A percentile compares a stretch with the other conserved stretches of the same genome.
These are phyloP conservation scores for Termitomyces sp. DNA, from an alignment of 768 basidiomycete genomes.

Conservation along the genomic window DNA sequence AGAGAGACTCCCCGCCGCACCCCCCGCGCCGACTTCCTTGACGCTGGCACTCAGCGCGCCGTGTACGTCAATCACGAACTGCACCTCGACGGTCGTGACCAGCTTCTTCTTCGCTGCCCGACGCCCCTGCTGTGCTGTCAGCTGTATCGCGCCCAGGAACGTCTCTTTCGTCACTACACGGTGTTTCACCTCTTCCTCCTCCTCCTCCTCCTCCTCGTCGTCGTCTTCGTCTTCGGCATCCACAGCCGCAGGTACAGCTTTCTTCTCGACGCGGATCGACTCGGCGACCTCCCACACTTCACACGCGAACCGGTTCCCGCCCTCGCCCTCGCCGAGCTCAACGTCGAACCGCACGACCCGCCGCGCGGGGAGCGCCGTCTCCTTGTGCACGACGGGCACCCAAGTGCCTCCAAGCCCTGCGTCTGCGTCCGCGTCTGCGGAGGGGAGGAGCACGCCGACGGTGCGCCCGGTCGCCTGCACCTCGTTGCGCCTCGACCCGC, in stretches of 20 bases:
- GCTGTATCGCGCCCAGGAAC: slow-evolving; percentile 39
- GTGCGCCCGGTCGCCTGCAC: slow-evolving; percentile 57
- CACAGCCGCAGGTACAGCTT: slow-evolving; percentile 39
- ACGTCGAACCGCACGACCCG: slow-evolving; percentile 57
- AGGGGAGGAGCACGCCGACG: slow-evolving; percentile 64
- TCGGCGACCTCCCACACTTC: slow-evolving; percentile 81
- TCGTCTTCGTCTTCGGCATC: slow-evolving; percentile 16
- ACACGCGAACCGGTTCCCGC: slow-evolving; percentile 43
- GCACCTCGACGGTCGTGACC: slow-evolving; percentile 46
- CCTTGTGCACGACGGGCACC: slow-evolving; percentile 61
- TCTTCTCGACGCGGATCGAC: slow-evolving; percentile 59
- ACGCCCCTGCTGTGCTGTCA: slow-evolving; percentile 36
- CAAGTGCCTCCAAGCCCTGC: slow-evolving; percentile 55
- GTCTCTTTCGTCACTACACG: slow-evolving; percentile 52
- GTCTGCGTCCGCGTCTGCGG: slow-evolving; percentile 18
- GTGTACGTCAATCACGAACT: slow-evolving; percentile 30
- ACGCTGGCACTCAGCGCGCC: slow-evolving; percentile 34
- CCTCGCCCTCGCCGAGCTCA: slow-evolving; percentile 29
- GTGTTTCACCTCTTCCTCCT: slow-evolving; percentile 61
- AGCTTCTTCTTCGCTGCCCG: slow-evolving; percentile 31
- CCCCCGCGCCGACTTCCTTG: slow-evolving; percentile 29
- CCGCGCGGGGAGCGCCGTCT: slow-evolving; percentile 68
- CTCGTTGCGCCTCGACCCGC: slow-evolving; percentile 27
- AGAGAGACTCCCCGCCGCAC: slow-evolving; percentile 7
- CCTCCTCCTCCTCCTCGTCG: slow-evolving; percentile 48